Conservation (phyloP, 139 green algal species). For the Astrephomene gubernaculifera region DNA sequence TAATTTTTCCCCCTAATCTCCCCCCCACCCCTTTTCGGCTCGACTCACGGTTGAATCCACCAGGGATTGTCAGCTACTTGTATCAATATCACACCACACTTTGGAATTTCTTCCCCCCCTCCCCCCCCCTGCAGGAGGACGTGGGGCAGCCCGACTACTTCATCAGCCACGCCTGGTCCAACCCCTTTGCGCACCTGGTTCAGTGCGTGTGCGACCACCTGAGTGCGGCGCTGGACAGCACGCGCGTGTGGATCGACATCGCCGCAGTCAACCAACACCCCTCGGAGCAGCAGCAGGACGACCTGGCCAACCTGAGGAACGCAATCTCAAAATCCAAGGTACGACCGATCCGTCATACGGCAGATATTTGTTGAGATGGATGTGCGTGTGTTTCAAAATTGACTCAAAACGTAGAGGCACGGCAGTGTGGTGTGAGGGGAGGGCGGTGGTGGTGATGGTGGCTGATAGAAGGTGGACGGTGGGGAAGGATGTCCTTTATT, state of each 20-base stretch:
- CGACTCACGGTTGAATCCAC: too few relatives aligned
- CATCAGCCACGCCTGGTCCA: conserved; percentile 38
- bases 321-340: conserved; percentile 43
- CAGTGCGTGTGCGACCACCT: conserved; percentile 44
- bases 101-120: neutral
- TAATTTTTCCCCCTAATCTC: neutral
- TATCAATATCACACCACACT: too few relatives aligned
- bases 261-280: conserved; percentile 37
- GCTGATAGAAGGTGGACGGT: too few relatives aligned
- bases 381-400: too few relatives aligned
- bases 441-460: too few relatives aligned
- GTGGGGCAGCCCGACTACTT: conserved; percentile 47
- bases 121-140: conserved; percentile 8
- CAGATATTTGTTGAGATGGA: too few relatives aligned
- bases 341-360: too few relatives aligned
- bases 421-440: too few relatives aligned
- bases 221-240: conserved; percentile 26
- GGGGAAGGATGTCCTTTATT: too few relatives aligned
- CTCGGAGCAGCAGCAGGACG: conserved; percentile 43
- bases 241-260: conserved; percentile 38
- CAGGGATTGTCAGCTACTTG: too few relatives aligned
- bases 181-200: conserved; percentile 39
- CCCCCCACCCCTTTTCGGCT: neutral
- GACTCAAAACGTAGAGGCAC: too few relatives aligned
- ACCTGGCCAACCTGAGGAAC: conserved; percentile 42